These are phyloP conservation scores for Penicillium sp. DNA, from an alignment of 2,329 filamentous ascomycete genomes.

Conservation along the genomic window DNA sequence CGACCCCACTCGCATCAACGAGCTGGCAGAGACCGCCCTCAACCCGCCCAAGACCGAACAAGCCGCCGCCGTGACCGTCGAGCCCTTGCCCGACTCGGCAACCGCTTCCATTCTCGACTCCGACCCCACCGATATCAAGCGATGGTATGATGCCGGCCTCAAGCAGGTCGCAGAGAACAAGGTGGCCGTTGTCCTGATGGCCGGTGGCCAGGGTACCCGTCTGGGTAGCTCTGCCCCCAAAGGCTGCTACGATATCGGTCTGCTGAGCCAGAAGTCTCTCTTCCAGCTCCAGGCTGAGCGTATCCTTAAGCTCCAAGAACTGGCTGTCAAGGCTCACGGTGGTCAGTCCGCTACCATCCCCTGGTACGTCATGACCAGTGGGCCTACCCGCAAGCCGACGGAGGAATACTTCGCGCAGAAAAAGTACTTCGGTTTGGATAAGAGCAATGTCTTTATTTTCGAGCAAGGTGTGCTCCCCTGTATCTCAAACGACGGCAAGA, in stretches of 20 bases:
- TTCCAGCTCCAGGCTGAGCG: conserved; percentile 98
- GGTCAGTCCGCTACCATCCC: conserved; percentile 67
- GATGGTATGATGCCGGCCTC: conserved; percentile 75
- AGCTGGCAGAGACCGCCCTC: conserved; percentile 77
- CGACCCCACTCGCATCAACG: conserved; percentile 83
- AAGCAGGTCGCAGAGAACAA: conserved; percentile 66
- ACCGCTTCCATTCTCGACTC: conserved; percentile 92
- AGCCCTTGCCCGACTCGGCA: conserved; percentile 83
- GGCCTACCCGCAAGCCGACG: conserved; percentile 87
- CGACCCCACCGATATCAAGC: conserved; percentile 69
- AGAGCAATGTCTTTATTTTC: conserved; percentile 86
- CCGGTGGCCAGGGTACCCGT: conserved; percentile 92
- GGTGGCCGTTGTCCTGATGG: conserved; percentile 89
- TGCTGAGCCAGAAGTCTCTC: conserved; percentile 87
- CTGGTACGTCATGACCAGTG: conserved; percentile 99
- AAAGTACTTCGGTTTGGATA: conserved; percentile 82
- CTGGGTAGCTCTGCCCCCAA: conserved; percentile 94
- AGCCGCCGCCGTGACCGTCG: conserved; percentile 56
- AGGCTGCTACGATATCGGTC: conserved; percentile 94
- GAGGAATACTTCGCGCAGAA: conserved; percentile 89
- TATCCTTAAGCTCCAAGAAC: conserved; percentile 78
- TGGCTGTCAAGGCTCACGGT: conserved; percentile 70
- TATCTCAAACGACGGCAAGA: conserved; percentile 97
- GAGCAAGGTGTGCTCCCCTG: conserved; percentile 96
- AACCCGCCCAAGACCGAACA: conserved; percentile 65